Percentiles rank a stretch among this genome's conserved stretches.
These are phyloP conservation scores for Xylaria curta DNA, from an alignment of 495 filamentous ascomycete species.

Conservation along the genomic window DNA sequence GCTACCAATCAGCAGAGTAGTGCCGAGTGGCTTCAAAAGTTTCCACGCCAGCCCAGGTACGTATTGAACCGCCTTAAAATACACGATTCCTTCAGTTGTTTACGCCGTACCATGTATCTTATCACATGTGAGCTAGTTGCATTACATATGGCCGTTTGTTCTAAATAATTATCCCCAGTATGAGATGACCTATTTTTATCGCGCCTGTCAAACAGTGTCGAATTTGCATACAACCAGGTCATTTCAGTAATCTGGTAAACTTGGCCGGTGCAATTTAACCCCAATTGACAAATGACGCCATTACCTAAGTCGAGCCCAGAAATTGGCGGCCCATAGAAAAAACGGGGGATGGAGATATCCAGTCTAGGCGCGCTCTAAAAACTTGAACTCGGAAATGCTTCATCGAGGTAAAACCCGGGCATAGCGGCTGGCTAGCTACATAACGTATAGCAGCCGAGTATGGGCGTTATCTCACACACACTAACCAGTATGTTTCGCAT, in stretches of 20 bases:
- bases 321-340: constrained; percentile 13
- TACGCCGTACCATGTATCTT: background rate
- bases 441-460: too few relatives aligned
- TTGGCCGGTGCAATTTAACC: background rate
- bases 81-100: background rate
- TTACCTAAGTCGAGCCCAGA: background rate
- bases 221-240: background rate
- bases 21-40: background rate
- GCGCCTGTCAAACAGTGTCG: background rate
- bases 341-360: constrained; percentile 2
- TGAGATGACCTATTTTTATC: background rate
- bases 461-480: background rate
- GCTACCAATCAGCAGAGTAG: constrained; percentile 3
- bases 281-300: constrained; percentile 17
- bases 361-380: background rate
- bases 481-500: background rate
- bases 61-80: background rate
- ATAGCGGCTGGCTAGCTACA: background rate
- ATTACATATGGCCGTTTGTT: background rate
- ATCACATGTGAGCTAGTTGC: background rate
- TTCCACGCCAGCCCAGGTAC: constrained; percentile 1
- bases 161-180: background rate
- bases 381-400: background rate
- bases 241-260: background rate
- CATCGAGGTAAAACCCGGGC: background rate